phyloP scores from a whole-genome alignment of 192 early-diverging fungal species.

The Podila clonocystis region DNA sequence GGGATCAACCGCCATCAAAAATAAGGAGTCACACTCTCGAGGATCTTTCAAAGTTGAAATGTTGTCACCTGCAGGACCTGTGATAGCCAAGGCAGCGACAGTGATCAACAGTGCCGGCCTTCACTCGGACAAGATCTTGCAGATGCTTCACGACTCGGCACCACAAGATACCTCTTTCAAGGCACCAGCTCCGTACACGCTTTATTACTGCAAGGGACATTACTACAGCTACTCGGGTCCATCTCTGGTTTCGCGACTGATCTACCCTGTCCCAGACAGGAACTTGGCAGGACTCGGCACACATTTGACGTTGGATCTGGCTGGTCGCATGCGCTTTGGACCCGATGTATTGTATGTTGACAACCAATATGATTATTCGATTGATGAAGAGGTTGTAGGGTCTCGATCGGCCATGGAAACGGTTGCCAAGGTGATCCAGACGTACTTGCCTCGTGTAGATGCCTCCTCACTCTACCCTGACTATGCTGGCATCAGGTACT shows the following conservation, averaged over 20 bases:
- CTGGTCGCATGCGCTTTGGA: constrained; percentile 80
- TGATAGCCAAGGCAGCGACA: constrained; percentile 58
- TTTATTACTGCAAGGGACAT: constrained; percentile 83
- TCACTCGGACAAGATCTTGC: constrained; percentile 71
- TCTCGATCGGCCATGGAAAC: constrained; percentile 27
- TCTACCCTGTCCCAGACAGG: constrained; percentile 85
- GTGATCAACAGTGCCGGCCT: constrained; percentile 87
- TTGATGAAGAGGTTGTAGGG: constrained; percentile 52
- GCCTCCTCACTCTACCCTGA: constrained; percentile 69
- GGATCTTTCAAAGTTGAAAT: constrained; percentile 63
- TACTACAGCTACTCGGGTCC: constrained; percentile 72
- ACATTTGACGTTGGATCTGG: constrained; percentile 84
- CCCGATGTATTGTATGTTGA: constrained; percentile 77
- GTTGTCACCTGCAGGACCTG: constrained; percentile 55
- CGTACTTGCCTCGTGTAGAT: constrained; percentile 70
- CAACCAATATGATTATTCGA: constrained; percentile 64
- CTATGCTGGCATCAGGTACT: constrained; percentile 81
- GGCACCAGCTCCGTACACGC: constrained; percentile 50
- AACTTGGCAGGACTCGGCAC: constrained; percentile 78
- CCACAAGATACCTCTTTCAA: neutral
- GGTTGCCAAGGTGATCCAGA: constrained; percentile 64
- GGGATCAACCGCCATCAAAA: neutral
- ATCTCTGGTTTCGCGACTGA: constrained; percentile 63
- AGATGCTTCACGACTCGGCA: constrained; percentile 25
- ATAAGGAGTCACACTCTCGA: neutral